Base-by-base conservation (phyloP, 352 stramenopile species). In the Pythium periplocum region DNA sequence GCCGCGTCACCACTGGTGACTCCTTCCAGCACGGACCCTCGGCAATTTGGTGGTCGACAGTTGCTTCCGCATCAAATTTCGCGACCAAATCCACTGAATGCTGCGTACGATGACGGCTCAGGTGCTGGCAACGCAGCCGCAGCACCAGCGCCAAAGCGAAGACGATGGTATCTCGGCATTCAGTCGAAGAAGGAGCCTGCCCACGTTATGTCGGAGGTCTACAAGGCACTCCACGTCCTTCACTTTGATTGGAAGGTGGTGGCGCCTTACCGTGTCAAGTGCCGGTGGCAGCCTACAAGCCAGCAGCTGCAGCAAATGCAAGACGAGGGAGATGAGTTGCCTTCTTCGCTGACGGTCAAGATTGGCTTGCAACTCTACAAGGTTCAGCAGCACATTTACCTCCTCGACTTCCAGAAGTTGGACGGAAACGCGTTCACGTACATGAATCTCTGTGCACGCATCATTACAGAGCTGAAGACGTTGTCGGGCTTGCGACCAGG, bases 171-270 rank as follows among this genome's bases (percentile, higher is more conserved):
- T 66, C 64, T 99, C 50, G 97, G 97, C 42, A 99, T 99, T 66
- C 97, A 99, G 82, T 98, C 89, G 62, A 99, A 99, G 71, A 99
- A 99, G 72, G 96, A 99, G 59, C 96, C 97, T 9, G 96, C 95
- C 37, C 96, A 99, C 64, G 97, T 99, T 37, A 99, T 99, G 96
- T 99, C 89, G 17, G 97, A 99, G 70, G 97, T 99, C 30, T 99
- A 99, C 81, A 98, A 98, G 68, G 96, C 96, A 32, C 77, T 99
- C 4, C 88, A 96, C 55, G 87, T 97, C 48, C 78, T 99, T 33
- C 86, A 96, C 50, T 99, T 97, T 64, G 92, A 99, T 64, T 99
- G 97, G 96, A 89, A 98, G 32, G 87, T 98, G 17, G 75, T 98
- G 8, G 97, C 92, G 34, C 95, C 94, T 30, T 99, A 99, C 64